Conservation (phyloP, 139 green algal genomes). For the Picochlorum sp. region DNA sequence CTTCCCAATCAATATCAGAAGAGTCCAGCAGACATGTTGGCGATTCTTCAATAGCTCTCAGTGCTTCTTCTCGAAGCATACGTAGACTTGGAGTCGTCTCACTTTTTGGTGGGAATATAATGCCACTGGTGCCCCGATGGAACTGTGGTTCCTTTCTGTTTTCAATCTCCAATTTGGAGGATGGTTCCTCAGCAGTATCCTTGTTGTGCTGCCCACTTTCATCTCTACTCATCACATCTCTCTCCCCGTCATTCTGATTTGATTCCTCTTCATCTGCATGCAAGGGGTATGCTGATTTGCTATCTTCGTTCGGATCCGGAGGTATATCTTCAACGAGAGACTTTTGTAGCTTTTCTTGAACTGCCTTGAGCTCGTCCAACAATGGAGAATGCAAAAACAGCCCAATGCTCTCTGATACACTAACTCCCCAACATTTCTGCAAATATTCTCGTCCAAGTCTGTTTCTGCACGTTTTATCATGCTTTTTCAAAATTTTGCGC, state of each 20-base stretch:
- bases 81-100: background rate
- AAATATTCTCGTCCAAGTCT: constrained; percentile 27
- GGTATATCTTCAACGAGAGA: background rate
- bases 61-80: background rate
- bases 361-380: constrained; percentile 39
- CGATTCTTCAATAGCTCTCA: constrained; percentile 2
- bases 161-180: background rate
- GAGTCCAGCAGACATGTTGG: constrained; percentile 14
- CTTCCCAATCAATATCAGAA: constrained; percentile 20
- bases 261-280: background rate
- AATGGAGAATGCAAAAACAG: constrained; percentile 46
- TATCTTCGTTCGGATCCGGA: constrained; percentile 1
- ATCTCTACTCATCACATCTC: background rate
- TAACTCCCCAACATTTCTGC: constrained; percentile 25
- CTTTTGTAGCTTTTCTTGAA: constrained; percentile 27
- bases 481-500: constrained; percentile 51
- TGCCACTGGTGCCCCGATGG: too few species aligned
- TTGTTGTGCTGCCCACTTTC: background rate
- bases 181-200: background rate
- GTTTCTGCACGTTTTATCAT: constrained; percentile 39
- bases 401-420: background rate
- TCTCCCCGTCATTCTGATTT: background rate
- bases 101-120: constrained; percentile 1
- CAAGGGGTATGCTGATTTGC: background rate
- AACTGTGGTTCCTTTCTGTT: background rate